Evolutionary conservation across 2,329 filamentous ascomycete genomes (phyloP).

Genomic region (Diplodia corticola): DNA sequence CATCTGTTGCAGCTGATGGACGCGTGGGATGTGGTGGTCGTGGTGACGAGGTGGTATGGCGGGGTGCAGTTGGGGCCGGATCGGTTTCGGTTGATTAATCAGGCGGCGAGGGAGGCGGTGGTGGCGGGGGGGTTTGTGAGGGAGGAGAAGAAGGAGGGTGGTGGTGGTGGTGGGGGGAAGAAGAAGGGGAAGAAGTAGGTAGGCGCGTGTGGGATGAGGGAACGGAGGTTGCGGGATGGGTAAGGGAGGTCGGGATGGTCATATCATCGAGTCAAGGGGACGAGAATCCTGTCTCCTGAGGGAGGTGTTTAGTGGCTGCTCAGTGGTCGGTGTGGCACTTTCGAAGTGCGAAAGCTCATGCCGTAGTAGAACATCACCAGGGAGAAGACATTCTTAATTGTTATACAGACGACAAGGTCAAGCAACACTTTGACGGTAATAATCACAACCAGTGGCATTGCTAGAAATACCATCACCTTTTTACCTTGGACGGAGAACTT

Average conservation of each 20-base stretch:
- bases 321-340: neutral
- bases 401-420: too few relatives aligned
- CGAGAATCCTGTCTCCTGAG: neutral
- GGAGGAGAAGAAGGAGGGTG: constrained; percentile 47
- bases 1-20: constrained; percentile 95
- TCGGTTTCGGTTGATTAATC: constrained; percentile 87
- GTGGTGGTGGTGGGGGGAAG: constrained; percentile 32
- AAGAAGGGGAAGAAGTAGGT: constrained; percentile 30
- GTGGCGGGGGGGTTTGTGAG: constrained; percentile 71
- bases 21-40: constrained; percentile 87
- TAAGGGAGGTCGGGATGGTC: neutral
- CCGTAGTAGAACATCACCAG: too few relatives aligned
- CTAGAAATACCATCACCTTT: too few relatives aligned
- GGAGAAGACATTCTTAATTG: too few relatives aligned
- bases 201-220: neutral
- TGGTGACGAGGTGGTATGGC: constrained; percentile 94
- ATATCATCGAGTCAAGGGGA: neutral
- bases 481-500: too few relatives aligned
- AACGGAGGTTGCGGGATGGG: neutral
- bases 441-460: too few relatives aligned
- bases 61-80: constrained; percentile 86
- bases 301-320: neutral
- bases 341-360: neutral
- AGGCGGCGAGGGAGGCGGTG: constrained; percentile 78
- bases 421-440: too few relatives aligned